These are phyloP conservation scores for Citrus glauca DNA, from an alignment of 345 rosid genomes.

Conservation along the genomic window DNA sequence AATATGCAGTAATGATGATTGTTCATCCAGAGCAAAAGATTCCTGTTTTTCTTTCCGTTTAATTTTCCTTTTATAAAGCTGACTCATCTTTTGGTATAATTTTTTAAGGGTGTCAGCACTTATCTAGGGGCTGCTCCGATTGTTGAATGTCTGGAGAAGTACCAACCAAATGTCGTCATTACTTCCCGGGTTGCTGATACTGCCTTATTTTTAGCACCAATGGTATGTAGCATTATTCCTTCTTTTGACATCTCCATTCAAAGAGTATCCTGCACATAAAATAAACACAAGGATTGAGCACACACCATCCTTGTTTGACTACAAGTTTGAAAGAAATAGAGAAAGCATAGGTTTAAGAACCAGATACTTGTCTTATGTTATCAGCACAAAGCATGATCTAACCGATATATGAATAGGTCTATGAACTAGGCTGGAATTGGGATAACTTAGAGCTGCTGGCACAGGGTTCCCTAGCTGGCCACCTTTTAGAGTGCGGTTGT, in stretches of 20 bases:
- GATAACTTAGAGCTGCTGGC: conserved; percentile 71
- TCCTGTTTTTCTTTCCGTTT: not conserved
- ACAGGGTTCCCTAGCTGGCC: conserved; percentile 89
- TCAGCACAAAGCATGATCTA: conserved; percentile 5
- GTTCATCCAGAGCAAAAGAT: not conserved
- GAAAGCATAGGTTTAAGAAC: not conserved
- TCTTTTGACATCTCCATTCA: not conserved
- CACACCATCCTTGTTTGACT: not conserved
- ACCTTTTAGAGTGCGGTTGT: conserved; percentile 93
- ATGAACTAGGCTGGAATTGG: conserved; percentile 96
- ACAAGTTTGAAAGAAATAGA: not conserved
- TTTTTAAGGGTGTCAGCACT: conserved; percentile 71
- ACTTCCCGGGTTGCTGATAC: conserved; percentile 93
- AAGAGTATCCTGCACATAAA: not conserved
- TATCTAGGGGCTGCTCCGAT: conserved; percentile 95
- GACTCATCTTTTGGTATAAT: conserved; percentile 9
- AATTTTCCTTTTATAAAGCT: not conserved
- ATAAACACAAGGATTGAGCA: not conserved
- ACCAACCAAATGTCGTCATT: conserved; percentile 72
- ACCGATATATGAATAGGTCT: conserved; percentile 43
- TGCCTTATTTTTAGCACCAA: conserved; percentile 85
- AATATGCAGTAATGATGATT: not conserved
- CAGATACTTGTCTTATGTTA: not conserved
- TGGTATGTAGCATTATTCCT: conserved; percentile 44
- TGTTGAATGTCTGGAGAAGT: conserved; percentile 84